These are phyloP conservation scores for Xylariomycetidae sp. DNA, from an alignment of 2,329 filamentous ascomycete genomes.

Conservation along the genomic window DNA sequence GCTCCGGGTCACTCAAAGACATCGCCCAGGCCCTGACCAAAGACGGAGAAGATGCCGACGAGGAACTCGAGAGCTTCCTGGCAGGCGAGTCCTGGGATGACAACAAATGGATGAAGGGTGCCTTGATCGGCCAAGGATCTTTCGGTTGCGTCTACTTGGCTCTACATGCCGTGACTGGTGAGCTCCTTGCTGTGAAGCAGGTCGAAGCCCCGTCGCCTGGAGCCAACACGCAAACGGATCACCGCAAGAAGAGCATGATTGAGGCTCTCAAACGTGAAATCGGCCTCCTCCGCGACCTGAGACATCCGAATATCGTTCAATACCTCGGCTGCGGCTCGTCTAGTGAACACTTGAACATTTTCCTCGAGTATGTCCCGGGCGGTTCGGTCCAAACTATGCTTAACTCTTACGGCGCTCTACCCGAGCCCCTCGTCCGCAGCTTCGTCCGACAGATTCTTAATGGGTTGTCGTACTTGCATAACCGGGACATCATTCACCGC, in stretches of 20 bases:
- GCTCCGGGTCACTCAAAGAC: slow-evolving; percentile 71
- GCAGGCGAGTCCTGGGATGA: slow-evolving; percentile 92
- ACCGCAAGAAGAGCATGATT: slow-evolving; percentile 96
- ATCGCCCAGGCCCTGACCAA: slow-evolving; percentile 79
- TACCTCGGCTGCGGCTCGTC: slow-evolving; percentile 95
- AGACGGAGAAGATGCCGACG: slow-evolving; percentile 87
- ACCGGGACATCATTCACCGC: slow-evolving; percentile 91
- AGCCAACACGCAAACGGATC: slow-evolving; percentile 73
- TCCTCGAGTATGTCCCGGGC: slow-evolving; percentile 96
- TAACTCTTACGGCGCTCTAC: slow-evolving; percentile 92
- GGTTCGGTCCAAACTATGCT: slow-evolving; percentile 98
- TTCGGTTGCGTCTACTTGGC: slow-evolving; percentile 96
- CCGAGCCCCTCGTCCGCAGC: slow-evolving; percentile 88
- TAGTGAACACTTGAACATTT: slow-evolving; percentile 92
- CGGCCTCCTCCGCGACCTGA: slow-evolving; percentile 83
- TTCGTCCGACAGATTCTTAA: slow-evolving; percentile 95
- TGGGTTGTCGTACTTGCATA: slow-evolving; percentile 88
- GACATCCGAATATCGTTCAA: slow-evolving; percentile 96
- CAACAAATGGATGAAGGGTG: slow-evolving; percentile 99
- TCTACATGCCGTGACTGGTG: slow-evolving; percentile 89
- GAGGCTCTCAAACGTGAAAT: slow-evolving; percentile 96
- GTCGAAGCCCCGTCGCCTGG: slow-evolving; percentile 81
- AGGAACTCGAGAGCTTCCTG: slow-evolving; percentile 83
- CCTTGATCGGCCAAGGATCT: slow-evolving; percentile 91
- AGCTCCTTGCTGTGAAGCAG: slow-evolving; percentile 97